Base-by-base conservation (phyloP, 1,284 basidiomycete species). In the Leucoagaricus sp. region DNA sequence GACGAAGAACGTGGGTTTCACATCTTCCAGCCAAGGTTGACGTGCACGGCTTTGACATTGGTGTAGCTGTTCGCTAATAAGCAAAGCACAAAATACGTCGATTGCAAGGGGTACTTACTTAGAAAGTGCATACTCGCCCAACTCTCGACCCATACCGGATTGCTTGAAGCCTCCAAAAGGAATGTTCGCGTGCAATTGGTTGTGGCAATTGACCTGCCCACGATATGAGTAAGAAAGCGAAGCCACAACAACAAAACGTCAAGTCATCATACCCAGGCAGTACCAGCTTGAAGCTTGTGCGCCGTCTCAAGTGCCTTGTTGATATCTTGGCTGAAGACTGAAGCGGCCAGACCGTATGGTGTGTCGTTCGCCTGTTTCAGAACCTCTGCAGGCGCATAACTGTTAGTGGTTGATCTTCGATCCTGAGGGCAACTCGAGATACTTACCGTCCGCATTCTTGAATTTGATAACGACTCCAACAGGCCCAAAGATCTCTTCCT, bases 151-250 rank as follows among this genome's bases (percentile, higher is more conserved):
- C 45, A 93, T 84, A 55, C 91, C 90, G 15, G 80, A 83, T 67
- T 87, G 83, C 82, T 95, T 96, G 83, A 80, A 94, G 28, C 93
- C 93, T 56, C 93, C 93, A 71, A 95, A 95, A 1, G 91, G 89
- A 31, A 90, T 75, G 53, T 80, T 76, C n/a, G 81, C 68, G 67
- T 87, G 70, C 13, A 88, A 69, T 65, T 78, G 73, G 73, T 90
- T 90, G 64, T 80, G 78, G 60, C 83, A 87, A 77, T 94, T 94
- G 63, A 91, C 71, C 82, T 80, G n/a, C n/a, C n/a, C n/a, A n/a
- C n/a, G n/a, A n/a, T n/a, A n/a, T n/a, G n/a, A n/a, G n/a, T n/a
- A 74, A 25, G 26, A 15, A 17, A 41, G n/a, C 12, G n/a, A n/a
- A n/a, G n/a, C n/a, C n/a, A n/a, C n/a, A n/a, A n/a, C n/a, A n/a